Conservation (phyloP, 257 asterid genomes). For the Misopates orontium region DNA sequence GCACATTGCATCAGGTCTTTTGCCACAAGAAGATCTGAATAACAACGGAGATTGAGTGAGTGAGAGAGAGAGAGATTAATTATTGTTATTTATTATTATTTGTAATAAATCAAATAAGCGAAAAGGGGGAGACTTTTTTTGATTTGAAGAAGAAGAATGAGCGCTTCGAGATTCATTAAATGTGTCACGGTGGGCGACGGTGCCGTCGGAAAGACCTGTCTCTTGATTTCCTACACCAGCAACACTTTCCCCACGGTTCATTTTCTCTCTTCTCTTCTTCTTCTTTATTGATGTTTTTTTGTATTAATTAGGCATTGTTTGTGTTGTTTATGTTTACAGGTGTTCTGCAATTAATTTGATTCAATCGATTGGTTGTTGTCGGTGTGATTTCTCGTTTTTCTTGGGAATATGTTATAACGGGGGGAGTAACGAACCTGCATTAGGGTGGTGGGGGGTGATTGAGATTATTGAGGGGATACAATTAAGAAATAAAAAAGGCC, state of each 20-base stretch:
- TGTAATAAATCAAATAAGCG: not conserved
- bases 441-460: not conserved
- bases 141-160: constrained; percentile 38
- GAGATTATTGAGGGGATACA: constrained; percentile 4
- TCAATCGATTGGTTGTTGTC: constrained; percentile 3
- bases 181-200: constrained; percentile 75
- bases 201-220: constrained; percentile 70
- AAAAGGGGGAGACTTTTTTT: constrained; percentile 13
- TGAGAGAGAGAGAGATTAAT: not conserved
- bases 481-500: too few species aligned
- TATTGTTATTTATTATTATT: not conserved
- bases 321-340: not conserved
- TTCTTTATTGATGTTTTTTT: not conserved
- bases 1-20: constrained; percentile 46
- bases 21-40: constrained; percentile 47
- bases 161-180: constrained; percentile 70
- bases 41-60: not conserved
- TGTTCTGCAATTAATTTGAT: not conserved
- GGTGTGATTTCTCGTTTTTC: not conserved
- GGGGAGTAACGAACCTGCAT: too few species aligned
- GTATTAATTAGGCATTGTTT: not conserved
- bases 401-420: not conserved
- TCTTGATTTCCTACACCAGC: constrained; percentile 69
- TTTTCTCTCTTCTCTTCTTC: constrained; percentile 15
- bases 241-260: constrained; percentile 90